phyloP scores from a whole-genome alignment of 2,329 filamentous ascomycete species.

The Orbilia oligospora region DNA sequence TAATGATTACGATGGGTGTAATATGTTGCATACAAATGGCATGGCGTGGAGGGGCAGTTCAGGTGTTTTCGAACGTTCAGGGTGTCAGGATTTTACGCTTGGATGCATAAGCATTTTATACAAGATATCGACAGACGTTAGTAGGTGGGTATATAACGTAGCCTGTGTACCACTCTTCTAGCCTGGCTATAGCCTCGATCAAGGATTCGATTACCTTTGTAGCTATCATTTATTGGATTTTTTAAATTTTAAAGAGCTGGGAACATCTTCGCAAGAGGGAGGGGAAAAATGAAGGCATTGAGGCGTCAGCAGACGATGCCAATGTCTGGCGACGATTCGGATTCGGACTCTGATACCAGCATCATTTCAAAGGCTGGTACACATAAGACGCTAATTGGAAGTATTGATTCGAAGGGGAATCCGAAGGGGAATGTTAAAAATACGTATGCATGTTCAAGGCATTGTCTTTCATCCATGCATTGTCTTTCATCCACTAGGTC shows the following conservation, averaged over 20 bases:
- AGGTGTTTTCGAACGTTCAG: not conserved
- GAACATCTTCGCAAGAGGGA: not conserved
- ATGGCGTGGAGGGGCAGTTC: not conserved
- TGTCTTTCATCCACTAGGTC: not conserved
- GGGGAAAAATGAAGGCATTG: constrained; percentile 8
- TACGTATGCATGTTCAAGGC: constrained; percentile 8
- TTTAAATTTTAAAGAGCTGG: no score
- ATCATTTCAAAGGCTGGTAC: constrained; percentile 19
- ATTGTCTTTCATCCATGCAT: not conserved
- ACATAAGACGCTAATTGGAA: constrained; percentile 34
- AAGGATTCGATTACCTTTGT: no score
- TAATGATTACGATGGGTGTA: not conserved
- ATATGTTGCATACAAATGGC: no score
- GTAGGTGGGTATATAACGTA: not conserved
- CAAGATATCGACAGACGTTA: no score
- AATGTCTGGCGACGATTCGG: constrained; percentile 29
- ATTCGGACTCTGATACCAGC: constrained; percentile 37
- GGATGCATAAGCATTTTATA: not conserved
- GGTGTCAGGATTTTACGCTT: constrained; percentile 1
- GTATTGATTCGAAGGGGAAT: constrained; percentile 21
- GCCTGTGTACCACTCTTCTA: no score
- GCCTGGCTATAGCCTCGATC: no score
- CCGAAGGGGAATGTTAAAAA: constrained; percentile 32
- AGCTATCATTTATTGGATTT: no score
- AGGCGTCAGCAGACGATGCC: constrained; percentile 33